Base-by-base conservation (phyloP, 2,329 filamentous ascomycete genomes). In the Exserohilum turcica region DNA sequence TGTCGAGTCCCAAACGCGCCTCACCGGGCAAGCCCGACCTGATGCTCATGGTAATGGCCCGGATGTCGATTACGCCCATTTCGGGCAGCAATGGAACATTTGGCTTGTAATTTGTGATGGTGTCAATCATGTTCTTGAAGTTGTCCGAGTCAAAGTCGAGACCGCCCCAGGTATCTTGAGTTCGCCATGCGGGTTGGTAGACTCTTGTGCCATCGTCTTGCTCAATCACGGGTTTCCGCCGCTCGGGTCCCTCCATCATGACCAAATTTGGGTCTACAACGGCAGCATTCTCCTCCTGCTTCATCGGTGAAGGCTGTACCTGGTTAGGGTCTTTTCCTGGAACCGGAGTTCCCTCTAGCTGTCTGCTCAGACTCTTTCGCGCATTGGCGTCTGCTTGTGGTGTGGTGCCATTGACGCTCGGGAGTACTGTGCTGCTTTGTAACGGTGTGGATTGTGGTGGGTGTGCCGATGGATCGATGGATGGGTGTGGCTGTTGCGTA, bases 1-100 rank as follows among this genome's bases (percentile, higher is more conserved):
- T 91, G 72, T 97, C 94, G 38, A 99, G 79, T 2, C 93, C 93
- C 57, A 96, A 77, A 8, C 93, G 86, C n/a, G 96, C 88, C 76
- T 99, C 94, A 5, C 86, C 87, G 64, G 92, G 88, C 37, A 97
- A 89, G 0, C 93, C 93, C 48, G 90, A 95, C 70, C 96, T 92
- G 32, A 99, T 79, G 66, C 91, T 92, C 79, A 92, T 89, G 0
- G 88, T 96, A 35, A 99, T 81, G 16, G 93, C 92, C 61, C 92
- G 88, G 24, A 97, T 88, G 68, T 99, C 93, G 59, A 97, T 90
- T 16, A 91, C 83, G 7, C 93, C 94, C 46, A 97, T 81, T 64
- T 97, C 92, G 18, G 83, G 79, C 15, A 92, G 81, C 2, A 81
- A 78, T 0, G 94, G 93, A 32, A 92, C 81, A 51, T 90, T 88